phyloP scores from a whole-genome alignment of 1,284 basidiomycete genomes.

The Puccinia triticina region DNA sequence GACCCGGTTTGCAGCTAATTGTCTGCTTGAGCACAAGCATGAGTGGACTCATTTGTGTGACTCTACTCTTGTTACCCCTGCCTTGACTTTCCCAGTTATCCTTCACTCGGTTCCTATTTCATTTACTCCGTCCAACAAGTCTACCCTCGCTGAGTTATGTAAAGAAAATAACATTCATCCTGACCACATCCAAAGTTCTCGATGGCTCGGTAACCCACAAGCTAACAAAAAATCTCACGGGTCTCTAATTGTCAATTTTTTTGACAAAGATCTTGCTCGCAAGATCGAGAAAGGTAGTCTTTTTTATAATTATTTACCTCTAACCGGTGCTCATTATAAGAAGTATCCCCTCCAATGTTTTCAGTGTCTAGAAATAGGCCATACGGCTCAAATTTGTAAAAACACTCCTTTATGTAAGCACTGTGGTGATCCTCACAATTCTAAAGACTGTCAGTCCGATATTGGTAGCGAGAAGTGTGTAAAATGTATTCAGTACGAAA shows the following conservation, averaged over 20 bases:
- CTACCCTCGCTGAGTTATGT: background rate
- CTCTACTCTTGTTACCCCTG: background rate
- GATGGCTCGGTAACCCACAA: background rate
- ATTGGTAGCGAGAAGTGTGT: too few relatives aligned
- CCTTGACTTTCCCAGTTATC: background rate
- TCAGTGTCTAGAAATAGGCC: too few relatives aligned
- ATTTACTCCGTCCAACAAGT: background rate
- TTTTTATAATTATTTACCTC: too few relatives aligned
- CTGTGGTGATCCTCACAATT: too few relatives aligned
- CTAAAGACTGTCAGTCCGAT: too few relatives aligned
- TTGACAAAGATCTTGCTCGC: background rate
- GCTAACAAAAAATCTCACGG: background rate
- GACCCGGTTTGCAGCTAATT: too few relatives aligned
- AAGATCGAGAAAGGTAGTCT: background rate
- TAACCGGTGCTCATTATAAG: background rate
- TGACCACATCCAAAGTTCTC: background rate
- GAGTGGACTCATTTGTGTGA: conserved; percentile 11
- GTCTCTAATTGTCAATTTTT: background rate
- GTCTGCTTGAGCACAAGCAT: too few relatives aligned
- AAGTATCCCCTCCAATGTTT: too few relatives aligned
- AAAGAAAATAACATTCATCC: too few relatives aligned
- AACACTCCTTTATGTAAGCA: too few relatives aligned
- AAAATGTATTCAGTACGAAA: too few relatives aligned
- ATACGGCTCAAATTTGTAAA: too few relatives aligned
- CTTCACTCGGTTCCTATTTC: background rate